Conservation (phyloP, 331 rosid genomes). For the Malus hybrid region DNA sequence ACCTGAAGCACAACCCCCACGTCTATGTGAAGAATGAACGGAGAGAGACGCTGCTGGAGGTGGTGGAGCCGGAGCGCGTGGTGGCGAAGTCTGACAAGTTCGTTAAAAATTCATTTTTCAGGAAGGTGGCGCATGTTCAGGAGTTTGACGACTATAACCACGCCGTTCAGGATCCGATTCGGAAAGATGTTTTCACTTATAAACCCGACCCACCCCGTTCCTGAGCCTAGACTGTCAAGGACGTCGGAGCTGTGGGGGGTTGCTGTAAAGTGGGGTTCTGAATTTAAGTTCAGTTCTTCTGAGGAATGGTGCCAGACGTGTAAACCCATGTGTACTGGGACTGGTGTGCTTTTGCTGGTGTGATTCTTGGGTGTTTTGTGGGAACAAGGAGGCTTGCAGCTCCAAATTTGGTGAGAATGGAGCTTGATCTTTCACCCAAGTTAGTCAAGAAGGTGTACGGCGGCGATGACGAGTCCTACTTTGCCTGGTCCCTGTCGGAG, state of each 20-base stretch:
- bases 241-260: slow-evolving; percentile 86
- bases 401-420: slow-evolving; percentile 61
- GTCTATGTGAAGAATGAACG: slow-evolving; percentile 64
- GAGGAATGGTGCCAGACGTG: slow-evolving; percentile 75
- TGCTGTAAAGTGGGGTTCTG: slow-evolving; percentile 95
- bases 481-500: too few species aligned
- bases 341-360: slow-evolving; percentile 82
- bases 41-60: slow-evolving; percentile 78
- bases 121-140: slow-evolving; percentile 73
- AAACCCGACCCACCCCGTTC: not conserved
- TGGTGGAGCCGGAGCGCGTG: slow-evolving; percentile 77
- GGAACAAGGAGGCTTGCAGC: slow-evolving; percentile 64
- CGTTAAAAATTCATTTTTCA: slow-evolving; percentile 38
- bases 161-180: slow-evolving; percentile 24
- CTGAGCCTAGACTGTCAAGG: slow-evolving; percentile 33
- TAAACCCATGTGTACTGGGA: slow-evolving; percentile 78
- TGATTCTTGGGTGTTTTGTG: slow-evolving; percentile 91
- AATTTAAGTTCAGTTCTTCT: slow-evolving; percentile 65
- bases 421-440: too few species aligned
- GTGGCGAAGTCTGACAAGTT: slow-evolving; percentile 35
- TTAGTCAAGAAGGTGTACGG: too few species aligned
- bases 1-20: slow-evolving; percentile 44
- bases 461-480: too few species aligned
- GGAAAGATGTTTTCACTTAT: slow-evolving; percentile 36
- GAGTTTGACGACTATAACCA: slow-evolving; percentile 27